Evolutionary conservation across 2,329 filamentous ascomycete species (phyloP), one percentile per base, ranked within the genome.

Genomic region (Cercospora citrullina): DNA sequence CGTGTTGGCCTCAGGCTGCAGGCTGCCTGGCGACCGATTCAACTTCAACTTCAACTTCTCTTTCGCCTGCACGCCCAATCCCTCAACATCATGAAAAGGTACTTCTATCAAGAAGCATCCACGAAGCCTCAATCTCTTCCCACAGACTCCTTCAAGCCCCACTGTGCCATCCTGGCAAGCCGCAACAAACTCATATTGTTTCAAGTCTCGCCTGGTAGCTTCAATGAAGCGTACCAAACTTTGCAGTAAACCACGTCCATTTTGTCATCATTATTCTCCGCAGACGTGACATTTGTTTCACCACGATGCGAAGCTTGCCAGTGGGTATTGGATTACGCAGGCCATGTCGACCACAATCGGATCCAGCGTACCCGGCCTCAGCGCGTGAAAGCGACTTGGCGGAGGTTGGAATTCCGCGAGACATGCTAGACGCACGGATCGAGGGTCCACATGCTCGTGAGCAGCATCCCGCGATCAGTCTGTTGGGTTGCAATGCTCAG

Each of bases 221-320:
- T 59, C 55, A 21, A 59, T 36, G 30, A 59, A 33, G 55, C 18
- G 55, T 36, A 36, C 55, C 55, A 59, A 59, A 14, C 16, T 59
- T n/a, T 12, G 30, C 28, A 3, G 3, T 2, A 5, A 36, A 14
- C 30, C 18, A 59, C 3, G 16, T 59, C 55, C 16, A 6, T 36
- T 58, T 36, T 59, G 55, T 59, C 55, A 59, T 36, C 28, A 36
- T 36, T 21, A 42, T n/a, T 33, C 16, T 33, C 55, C 30, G 28
- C 16, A 31, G 16, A 16, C 26, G 55, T 31, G 55, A 18, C 10
- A 58, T 18, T n/a, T 58, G 55, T 58, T 9, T 58, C 55, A 58
- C 55, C 55, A n/a, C 14, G 9, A 16, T 7, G 18, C 55, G 26
- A 58, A n/a, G 4, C 3, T 16, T 36, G 23, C 12, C 5, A 28